These are phyloP conservation scores for Brassica nigra DNA, from an alignment of 345 rosid species.

Conservation along the genomic window DNA sequence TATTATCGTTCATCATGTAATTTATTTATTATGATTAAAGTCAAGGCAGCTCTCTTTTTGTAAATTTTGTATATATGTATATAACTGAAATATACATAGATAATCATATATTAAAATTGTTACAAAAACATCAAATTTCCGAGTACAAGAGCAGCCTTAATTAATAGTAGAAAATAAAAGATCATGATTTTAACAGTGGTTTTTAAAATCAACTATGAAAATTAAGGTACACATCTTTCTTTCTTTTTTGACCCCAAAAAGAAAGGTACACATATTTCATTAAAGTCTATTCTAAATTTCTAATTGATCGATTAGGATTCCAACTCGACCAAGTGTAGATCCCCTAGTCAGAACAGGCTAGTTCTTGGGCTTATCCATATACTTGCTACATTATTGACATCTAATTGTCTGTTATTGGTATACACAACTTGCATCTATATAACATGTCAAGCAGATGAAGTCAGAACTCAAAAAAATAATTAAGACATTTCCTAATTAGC, in stretches of 20 bases:
- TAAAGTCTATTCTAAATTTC: background rate
- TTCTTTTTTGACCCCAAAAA: background rate
- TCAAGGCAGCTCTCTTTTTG: background rate
- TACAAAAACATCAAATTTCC: too few species aligned
- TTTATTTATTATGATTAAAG: background rate
- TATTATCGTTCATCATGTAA: background rate
- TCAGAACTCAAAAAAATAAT: slow-evolving; percentile 16
- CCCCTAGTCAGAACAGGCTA: background rate
- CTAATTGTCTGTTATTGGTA: background rate
- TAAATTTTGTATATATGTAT: background rate
- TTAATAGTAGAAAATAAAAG: too few species aligned
- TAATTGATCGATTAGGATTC: background rate
- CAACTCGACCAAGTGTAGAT: background rate
- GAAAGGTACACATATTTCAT: background rate
- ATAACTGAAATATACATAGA: background rate
- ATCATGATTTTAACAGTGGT: background rate
- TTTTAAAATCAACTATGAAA: background rate
- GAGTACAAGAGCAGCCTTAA: too few species aligned
- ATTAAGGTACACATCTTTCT: background rate
- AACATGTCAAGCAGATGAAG: background rate
- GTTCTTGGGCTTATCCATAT: background rate
- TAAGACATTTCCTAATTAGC: slow-evolving; percentile 1
- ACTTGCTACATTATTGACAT: background rate
- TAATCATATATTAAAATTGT: background rate
- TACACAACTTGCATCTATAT: slow-evolving; percentile 11